Conservation (phyloP, 1,284 basidiomycete genomes). For the Leccinum pseudoinsigne region DNA sequence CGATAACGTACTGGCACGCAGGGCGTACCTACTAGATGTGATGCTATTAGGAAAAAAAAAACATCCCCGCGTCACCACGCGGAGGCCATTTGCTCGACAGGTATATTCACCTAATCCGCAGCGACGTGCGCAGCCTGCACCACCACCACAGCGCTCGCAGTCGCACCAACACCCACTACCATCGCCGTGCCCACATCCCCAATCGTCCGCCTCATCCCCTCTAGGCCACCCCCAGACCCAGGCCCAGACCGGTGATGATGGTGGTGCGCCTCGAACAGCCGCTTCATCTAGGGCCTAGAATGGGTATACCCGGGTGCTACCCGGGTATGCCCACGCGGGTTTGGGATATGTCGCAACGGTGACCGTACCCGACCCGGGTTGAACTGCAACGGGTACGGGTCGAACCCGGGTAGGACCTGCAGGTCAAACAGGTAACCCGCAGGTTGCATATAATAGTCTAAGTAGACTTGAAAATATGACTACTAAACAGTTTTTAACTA, state of each 20-base stretch:
- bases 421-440: too few relatives aligned
- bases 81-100: neutral
- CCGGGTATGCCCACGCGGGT: too few relatives aligned
- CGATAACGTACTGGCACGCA: neutral
- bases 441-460: too few relatives aligned
- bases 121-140: conserved; percentile 19
- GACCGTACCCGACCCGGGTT: too few relatives aligned
- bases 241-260: conserved; percentile 34
- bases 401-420: too few relatives aligned
- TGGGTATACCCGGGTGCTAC: too few relatives aligned
- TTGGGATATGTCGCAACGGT: too few relatives aligned
- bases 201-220: conserved; percentile 64
- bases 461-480: too few relatives aligned
- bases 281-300: conserved; percentile 35
- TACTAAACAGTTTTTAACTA: too few relatives aligned
- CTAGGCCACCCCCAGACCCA: conserved; percentile 26
- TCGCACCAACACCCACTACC: conserved; percentile 28
- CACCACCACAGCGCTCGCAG: conserved; percentile 29
- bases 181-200: conserved; percentile 77
- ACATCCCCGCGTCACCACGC: neutral
- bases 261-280: conserved; percentile 45
- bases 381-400: too few relatives aligned
- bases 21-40: neutral
- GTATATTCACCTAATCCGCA: neutral
- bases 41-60: neutral